These are phyloP conservation scores for Vicia faba DNA, from an alignment of 306 rosid species.

Conservation along the genomic window DNA sequence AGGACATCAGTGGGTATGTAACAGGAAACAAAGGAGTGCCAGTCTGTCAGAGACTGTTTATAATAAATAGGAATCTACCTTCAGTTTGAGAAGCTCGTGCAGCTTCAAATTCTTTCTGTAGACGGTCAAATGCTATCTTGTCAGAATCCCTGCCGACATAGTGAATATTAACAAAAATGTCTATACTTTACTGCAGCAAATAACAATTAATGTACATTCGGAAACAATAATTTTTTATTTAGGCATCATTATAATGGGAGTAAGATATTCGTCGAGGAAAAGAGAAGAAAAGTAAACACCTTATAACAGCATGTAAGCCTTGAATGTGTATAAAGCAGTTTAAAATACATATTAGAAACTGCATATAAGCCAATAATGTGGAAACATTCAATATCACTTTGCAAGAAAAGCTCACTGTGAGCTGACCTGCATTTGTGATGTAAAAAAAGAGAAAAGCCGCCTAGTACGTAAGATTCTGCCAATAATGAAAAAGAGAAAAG, in stretches of 20 bases:
- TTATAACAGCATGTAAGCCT: slow-evolving; percentile 11
- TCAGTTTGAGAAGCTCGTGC: slow-evolving; percentile 83
- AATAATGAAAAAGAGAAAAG: not conserved
- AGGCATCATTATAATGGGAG: slow-evolving; percentile 2
- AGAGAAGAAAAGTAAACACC: slow-evolving; percentile 10
- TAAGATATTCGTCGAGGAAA: slow-evolving; percentile 7
- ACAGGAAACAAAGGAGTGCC: slow-evolving; percentile 22
- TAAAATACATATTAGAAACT: slow-evolving; percentile 12
- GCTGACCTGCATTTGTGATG: not conserved
- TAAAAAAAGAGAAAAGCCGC: slow-evolving; percentile 6
- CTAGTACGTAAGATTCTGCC: not conserved
- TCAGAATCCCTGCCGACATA: slow-evolving; percentile 76
- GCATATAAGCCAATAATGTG: not conserved
- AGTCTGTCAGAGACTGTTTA: not conserved
- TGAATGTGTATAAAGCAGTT: slow-evolving; percentile 15
- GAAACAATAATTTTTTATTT: slow-evolving; percentile 24
- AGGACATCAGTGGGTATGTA: slow-evolving; percentile 7
- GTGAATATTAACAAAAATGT: slow-evolving; percentile 13
- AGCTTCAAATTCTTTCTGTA: slow-evolving; percentile 83
- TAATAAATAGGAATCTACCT: slow-evolving; percentile 46
- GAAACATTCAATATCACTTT: not conserved
- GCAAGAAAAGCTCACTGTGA: slow-evolving; percentile 16
- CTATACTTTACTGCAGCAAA: slow-evolving; percentile 2
- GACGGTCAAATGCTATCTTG: slow-evolving; percentile 75
- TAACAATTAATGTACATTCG: slow-evolving; percentile 15